Evolutionary conservation across 2,329 filamentous ascomycete species (phyloP).

Genomic region (Didymosphaeria variabile): DNA sequence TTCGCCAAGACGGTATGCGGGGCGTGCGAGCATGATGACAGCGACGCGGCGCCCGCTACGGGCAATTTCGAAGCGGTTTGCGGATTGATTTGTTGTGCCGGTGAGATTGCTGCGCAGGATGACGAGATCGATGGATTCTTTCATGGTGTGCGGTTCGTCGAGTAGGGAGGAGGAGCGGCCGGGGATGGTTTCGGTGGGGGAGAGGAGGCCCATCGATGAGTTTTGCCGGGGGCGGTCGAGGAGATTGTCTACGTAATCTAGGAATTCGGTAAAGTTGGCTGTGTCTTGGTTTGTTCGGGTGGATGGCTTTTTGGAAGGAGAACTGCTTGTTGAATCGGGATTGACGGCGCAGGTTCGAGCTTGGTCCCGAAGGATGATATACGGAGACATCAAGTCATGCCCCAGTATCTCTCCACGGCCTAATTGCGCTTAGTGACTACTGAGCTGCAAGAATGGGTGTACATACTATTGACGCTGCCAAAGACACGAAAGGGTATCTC

Average conservation of each 20-base stretch:
- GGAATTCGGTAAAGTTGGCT: conserved; percentile 45
- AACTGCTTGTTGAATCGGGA: conserved; percentile 21
- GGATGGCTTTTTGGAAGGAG: conserved; percentile 29
- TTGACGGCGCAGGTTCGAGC: conserved; percentile 64
- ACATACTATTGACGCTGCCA: conserved; percentile 81
- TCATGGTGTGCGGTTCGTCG: conserved; percentile 70
- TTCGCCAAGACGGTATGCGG: conserved; percentile 89
- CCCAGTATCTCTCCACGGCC: conserved; percentile 84
- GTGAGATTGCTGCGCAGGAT: conserved; percentile 75
- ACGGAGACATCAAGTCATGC: conserved; percentile 93
- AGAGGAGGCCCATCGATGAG: conserved; percentile 67
- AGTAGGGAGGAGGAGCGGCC: conserved; percentile 61
- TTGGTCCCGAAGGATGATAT: conserved; percentile 86
- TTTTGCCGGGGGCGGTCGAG: conserved; percentile 47
- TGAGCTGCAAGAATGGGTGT: neutral
- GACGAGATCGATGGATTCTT: conserved; percentile 89
- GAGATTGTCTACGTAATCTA: conserved; percentile 59
- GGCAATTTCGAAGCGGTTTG: conserved; percentile 95
- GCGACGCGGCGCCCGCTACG: conserved; percentile 91
- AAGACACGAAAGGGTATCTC: conserved; percentile 93
- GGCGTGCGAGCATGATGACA: conserved; percentile 86
- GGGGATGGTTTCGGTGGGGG: conserved; percentile 70
- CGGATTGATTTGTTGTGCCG: conserved; percentile 74
- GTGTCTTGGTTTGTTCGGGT: conserved; percentile 53
- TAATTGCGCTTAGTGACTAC: conserved; percentile 31